Conservation (phyloP, 2,329 filamentous ascomycete species). For the Colletotrichum destructivum region DNA sequence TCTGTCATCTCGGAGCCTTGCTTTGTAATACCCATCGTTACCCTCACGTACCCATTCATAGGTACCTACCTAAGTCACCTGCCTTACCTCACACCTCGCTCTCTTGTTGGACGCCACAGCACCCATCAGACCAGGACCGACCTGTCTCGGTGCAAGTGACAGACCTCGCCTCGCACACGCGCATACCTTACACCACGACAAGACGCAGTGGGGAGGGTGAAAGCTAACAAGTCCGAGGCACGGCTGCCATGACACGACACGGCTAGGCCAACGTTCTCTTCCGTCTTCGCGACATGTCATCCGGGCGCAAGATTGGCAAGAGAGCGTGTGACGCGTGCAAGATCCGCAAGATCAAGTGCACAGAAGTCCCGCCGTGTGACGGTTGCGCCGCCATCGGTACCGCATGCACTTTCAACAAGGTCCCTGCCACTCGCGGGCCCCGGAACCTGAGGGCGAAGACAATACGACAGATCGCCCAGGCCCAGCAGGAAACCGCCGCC, state of each 20-base stretch:
- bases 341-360: constrained; percentile 67
- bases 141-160: constrained; percentile 16
- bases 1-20: constrained; percentile 10
- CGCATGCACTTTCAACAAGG: constrained; percentile 65
- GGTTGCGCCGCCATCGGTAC: constrained; percentile 61
- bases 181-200: neutral
- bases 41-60: neutral
- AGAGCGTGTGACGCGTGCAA: constrained; percentile 67
- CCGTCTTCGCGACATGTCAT: constrained; percentile 42
- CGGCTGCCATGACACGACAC: constrained; percentile 34
- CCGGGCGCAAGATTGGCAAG: constrained; percentile 53
- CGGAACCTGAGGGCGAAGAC: constrained; percentile 62
- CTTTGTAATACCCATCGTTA: constrained; percentile 28
- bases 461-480: constrained; percentile 56
- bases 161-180: constrained; percentile 1
- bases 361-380: constrained; percentile 62
- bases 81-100: constrained; percentile 2
- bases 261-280: constrained; percentile 28
- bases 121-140: constrained; percentile 11
- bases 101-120: neutral
- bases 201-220: neutral
- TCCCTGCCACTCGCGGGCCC: constrained; percentile 61
- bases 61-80: neutral
- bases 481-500: constrained; percentile 44
- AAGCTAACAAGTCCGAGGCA: neutral